A percentile compares a stretch with the other conserved stretches of the same genome.
Evolutionary conservation across 2,329 filamentous ascomycete species (phyloP).

Genomic region (Claviceps purpurea): DNA sequence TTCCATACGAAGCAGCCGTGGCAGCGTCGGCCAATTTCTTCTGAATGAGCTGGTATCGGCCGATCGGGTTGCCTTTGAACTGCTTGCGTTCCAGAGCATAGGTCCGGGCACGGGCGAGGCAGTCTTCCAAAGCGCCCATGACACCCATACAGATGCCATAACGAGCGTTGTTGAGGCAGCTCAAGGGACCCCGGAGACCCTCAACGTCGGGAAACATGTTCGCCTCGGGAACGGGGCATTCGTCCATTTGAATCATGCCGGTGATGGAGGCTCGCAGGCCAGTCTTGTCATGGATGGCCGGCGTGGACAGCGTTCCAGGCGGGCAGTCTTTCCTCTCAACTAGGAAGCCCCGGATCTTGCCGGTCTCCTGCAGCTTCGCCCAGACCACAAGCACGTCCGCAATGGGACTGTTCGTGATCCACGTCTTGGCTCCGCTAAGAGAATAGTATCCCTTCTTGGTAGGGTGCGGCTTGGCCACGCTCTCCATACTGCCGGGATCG

Average conservation of each 20-base stretch:
- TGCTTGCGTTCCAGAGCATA: constrained; percentile 92
- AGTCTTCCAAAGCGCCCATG: constrained; percentile 90
- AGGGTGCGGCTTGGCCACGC: constrained; percentile 69
- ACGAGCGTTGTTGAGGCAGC: constrained; percentile 84
- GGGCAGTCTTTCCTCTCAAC: constrained; percentile 78
- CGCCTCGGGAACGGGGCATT: constrained; percentile 71
- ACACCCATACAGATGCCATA: constrained; percentile 90
- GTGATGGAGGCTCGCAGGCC: constrained; percentile 87
- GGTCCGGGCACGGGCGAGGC: constrained; percentile 62
- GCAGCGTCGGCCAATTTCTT: constrained; percentile 92
- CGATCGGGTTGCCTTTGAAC: constrained; percentile 90
- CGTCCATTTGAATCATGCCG: constrained; percentile 93
- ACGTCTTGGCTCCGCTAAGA: constrained; percentile 75
- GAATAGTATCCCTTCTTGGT: constrained; percentile 71
- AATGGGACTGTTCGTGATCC: constrained; percentile 92
- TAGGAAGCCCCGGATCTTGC: constrained; percentile 88
- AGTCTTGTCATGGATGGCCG: constrained; percentile 87
- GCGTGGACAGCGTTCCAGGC: constrained; percentile 79
- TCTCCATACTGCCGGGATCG: constrained; percentile 86
- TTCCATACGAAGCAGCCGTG: constrained; percentile 83
- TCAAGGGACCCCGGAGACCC: constrained; percentile 78
- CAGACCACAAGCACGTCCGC: constrained; percentile 76
- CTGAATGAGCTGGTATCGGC: constrained; percentile 92
- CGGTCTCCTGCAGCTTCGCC: constrained; percentile 83
- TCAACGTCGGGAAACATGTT: constrained; percentile 93